Evolutionary conservation across 371 early-diverging fungal genomes (phyloP).

Genomic region (Nosema muscidifuracis): DNA sequence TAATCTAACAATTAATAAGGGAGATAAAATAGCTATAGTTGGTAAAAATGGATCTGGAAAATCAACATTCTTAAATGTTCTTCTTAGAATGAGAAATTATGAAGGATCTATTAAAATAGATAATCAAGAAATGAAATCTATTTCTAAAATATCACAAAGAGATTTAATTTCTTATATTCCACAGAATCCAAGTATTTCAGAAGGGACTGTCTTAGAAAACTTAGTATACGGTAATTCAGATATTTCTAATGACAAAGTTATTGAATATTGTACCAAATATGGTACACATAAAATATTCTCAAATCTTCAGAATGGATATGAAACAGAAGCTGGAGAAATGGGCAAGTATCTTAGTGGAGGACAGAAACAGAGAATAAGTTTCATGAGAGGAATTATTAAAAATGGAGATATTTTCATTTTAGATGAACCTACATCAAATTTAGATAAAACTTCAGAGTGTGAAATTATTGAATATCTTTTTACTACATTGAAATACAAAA

Average conservation of each 20-base stretch:
- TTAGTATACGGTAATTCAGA: constrained; percentile 31
- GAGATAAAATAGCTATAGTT: constrained; percentile 64
- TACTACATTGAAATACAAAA: constrained; percentile 67
- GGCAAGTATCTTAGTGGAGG: constrained; percentile 63
- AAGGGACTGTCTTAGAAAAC: constrained; percentile 52
- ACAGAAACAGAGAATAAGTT: constrained; percentile 71
- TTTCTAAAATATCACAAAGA: constrained; percentile 25
- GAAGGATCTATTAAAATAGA: constrained; percentile 39
- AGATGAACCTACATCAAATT: constrained; percentile 65
- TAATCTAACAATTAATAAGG: constrained; percentile 60
- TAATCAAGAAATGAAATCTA: constrained; percentile 31
- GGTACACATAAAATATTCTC: constrained; percentile 44
- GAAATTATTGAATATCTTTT: constrained; percentile 77
- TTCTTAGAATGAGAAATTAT: constrained; percentile 59
- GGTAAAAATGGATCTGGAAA: constrained; percentile 67
- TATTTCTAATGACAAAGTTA: constrained; percentile 21
- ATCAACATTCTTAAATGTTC: constrained; percentile 65
- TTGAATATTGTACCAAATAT: constrained; percentile 22
- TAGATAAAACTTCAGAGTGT: constrained; percentile 72
- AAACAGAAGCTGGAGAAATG: constrained; percentile 63
- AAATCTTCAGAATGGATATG: constrained; percentile 68
- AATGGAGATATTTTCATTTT: constrained; percentile 64
- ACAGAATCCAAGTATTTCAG: constrained; percentile 50
- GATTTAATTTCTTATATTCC: constrained; percentile 52
- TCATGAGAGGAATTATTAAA: constrained; percentile 65